These are phyloP conservation scores for Cephalotrichum gorgonifer DNA, from an alignment of 2,329 filamentous ascomycete genomes.

Conservation along the genomic window DNA sequence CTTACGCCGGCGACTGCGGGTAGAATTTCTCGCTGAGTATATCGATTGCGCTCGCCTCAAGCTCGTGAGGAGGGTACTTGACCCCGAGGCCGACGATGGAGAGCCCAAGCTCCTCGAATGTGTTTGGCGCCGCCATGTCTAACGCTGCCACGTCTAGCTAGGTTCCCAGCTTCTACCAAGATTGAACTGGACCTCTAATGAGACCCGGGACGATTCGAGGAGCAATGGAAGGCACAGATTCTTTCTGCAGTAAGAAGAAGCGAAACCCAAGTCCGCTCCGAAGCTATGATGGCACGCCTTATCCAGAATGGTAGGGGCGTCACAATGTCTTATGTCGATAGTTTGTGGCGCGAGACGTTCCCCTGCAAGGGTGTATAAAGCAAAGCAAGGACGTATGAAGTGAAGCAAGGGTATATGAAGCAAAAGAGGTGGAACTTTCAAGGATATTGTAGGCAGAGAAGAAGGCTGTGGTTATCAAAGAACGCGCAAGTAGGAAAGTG, in stretches of 20 bases:
- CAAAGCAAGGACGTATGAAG: too few species aligned
- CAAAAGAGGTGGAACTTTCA: too few species aligned
- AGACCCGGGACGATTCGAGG: too few species aligned
- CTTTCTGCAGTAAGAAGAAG: too few species aligned
- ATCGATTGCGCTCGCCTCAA: conserved; percentile 39
- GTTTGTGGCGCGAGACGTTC: not conserved
- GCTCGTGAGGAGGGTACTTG: conserved; percentile 48
- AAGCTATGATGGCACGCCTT: not conserved
- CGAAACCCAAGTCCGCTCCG: not conserved
- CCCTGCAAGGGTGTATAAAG: too few species aligned
- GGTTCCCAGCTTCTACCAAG: too few species aligned
- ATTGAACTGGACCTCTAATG: too few species aligned
- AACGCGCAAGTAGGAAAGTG: too few species aligned
- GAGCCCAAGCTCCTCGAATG: conserved; percentile 43
- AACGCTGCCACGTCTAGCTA: too few species aligned
- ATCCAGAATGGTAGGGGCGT: not conserved
- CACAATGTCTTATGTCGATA: not conserved
- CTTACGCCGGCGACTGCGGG: conserved; percentile 48
- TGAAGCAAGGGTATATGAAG: too few species aligned
- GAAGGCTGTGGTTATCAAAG: not conserved
- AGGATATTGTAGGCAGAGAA: too few species aligned
- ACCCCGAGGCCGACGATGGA: conserved; percentile 48
- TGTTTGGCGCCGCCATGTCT: conserved; percentile 29
- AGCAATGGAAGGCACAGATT: too few species aligned
- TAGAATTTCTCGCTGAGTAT: conserved; percentile 46